Evolutionary conservation across 192 early-diverging fungal genomes (phyloP).

Genomic region (Coemansia sp.): DNA sequence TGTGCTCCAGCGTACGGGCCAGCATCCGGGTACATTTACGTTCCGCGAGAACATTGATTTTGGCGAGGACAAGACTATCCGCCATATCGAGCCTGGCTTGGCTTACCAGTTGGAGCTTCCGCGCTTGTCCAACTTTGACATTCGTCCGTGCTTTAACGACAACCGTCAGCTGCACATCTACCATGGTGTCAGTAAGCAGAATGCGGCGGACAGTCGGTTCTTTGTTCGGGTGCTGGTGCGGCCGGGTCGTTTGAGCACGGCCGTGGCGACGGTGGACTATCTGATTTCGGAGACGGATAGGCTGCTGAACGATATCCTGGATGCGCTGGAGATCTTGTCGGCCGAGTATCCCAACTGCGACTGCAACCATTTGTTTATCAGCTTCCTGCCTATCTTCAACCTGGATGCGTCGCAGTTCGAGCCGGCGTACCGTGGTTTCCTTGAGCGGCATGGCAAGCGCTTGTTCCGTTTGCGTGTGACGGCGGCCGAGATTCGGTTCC

Average conservation of each 20-base stretch:
- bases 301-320: slow-evolving; percentile 88
- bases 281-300: slow-evolving; percentile 92
- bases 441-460: slow-evolving; percentile 90
- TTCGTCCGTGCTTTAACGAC: slow-evolving; percentile 90
- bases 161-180: slow-evolving; percentile 96
- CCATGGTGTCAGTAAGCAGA: slow-evolving; percentile 91
- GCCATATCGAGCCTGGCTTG: slow-evolving; percentile 97
- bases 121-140: slow-evolving; percentile 88
- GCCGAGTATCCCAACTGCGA: slow-evolving; percentile 90
- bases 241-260: slow-evolving; percentile 74
- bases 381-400: slow-evolving; percentile 94
- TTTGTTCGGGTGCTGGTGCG: slow-evolving; percentile 96
- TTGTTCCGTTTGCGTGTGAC: slow-evolving; percentile 93
- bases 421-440: slow-evolving; percentile 76
- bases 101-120: slow-evolving; percentile 95
- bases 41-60: slow-evolving; percentile 86
- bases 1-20: slow-evolving; percentile 74
- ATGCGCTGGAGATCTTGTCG: slow-evolving; percentile 90
- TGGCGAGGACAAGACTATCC: slow-evolving; percentile 87
- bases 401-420: slow-evolving; percentile 81
- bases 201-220: slow-evolving; percentile 91
- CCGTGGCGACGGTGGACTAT: slow-evolving; percentile 86
- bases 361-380: slow-evolving; percentile 98
- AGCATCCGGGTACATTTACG: slow-evolving; percentile 91
- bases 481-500: slow-evolving; percentile 95